These are phyloP conservation scores for Colletotrichum spinosum DNA, from an alignment of 2,329 filamentous ascomycete genomes.

Conservation along the genomic window DNA sequence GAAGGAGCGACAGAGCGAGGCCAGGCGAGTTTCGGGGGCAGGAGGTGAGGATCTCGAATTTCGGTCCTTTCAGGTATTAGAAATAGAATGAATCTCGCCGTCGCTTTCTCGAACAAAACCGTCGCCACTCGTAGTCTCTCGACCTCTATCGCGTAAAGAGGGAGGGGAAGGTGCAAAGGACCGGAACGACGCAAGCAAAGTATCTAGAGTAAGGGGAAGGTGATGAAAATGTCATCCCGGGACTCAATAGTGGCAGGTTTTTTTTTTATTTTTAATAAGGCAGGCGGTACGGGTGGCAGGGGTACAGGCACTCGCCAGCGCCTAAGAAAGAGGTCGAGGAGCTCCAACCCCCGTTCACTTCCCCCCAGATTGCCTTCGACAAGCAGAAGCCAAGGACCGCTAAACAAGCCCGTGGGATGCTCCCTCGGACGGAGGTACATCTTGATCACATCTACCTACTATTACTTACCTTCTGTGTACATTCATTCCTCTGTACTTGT, in stretches of 20 bases:
- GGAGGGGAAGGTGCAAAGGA: slow-evolving; percentile 17
- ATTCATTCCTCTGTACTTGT: neutral
- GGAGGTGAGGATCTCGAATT: slow-evolving; percentile 6
- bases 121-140: slow-evolving; percentile 32
- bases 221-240: slow-evolving; percentile 37
- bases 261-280: slow-evolving; percentile 37
- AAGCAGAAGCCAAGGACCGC: slow-evolving; percentile 11
- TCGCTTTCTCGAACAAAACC: slow-evolving; percentile 28
- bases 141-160: slow-evolving; percentile 29
- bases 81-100: slow-evolving; percentile 15
- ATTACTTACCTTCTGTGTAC: slow-evolving; percentile 2
- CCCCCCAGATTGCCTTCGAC: neutral
- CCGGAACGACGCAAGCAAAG: slow-evolving; percentile 27
- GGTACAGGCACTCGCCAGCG: slow-evolving; percentile 28
- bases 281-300: slow-evolving; percentile 26
- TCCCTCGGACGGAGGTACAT: neutral
- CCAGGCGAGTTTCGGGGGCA: slow-evolving; percentile 19
- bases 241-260: slow-evolving; percentile 36
- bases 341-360: too few species aligned
- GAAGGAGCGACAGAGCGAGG: slow-evolving; percentile 21
- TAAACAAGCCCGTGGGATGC: too few species aligned
- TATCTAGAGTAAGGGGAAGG: slow-evolving; percentile 37
- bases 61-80: neutral
- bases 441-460: neutral
- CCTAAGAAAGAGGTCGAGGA: too few species aligned